Evolutionary conservation across 2,329 filamentous ascomycete genomes (phyloP).

Genomic region (Fusarium haematococcum): DNA sequence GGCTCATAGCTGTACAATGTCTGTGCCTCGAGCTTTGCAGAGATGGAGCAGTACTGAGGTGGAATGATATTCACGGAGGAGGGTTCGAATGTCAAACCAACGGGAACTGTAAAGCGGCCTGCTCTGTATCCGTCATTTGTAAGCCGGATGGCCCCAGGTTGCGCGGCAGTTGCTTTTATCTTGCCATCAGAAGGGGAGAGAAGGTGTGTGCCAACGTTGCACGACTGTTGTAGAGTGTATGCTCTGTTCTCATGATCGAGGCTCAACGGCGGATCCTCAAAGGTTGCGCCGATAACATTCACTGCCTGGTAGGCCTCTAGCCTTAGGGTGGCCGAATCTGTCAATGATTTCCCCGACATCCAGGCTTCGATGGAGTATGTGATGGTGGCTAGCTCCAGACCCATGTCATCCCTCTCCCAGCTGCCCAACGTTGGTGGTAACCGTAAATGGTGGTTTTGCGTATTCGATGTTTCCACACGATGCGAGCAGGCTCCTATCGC

Average conservation of each 20-base stretch:
- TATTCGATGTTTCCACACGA: neutral
- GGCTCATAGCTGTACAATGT: neutral
- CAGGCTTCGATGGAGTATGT: neutral
- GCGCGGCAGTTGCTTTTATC: neutral
- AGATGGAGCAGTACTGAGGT: neutral
- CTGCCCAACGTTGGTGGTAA: neutral
- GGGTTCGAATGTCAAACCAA: neutral
- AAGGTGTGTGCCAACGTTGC: neutral
- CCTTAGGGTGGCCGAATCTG: neutral
- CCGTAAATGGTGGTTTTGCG: neutral
- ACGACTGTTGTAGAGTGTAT: neutral
- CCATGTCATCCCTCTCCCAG: neutral
- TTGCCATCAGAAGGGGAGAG: neutral
- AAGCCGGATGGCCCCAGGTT: neutral
- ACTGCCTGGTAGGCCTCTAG: neutral
- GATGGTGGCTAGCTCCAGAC: neutral
- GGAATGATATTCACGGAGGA: neutral
- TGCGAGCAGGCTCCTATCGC: neutral
- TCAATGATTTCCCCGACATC: neutral
- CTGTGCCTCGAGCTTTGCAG: neutral
- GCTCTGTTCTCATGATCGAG: neutral
- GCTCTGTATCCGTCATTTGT: neutral
- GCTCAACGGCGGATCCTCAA: neutral
- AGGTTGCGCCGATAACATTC: neutral
- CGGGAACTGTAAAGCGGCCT: neutral